Evolutionary conservation across 345 rosid genomes (phyloP), one percentile per base, ranked within the genome.

Genomic region (Clausena lansium): DNA sequence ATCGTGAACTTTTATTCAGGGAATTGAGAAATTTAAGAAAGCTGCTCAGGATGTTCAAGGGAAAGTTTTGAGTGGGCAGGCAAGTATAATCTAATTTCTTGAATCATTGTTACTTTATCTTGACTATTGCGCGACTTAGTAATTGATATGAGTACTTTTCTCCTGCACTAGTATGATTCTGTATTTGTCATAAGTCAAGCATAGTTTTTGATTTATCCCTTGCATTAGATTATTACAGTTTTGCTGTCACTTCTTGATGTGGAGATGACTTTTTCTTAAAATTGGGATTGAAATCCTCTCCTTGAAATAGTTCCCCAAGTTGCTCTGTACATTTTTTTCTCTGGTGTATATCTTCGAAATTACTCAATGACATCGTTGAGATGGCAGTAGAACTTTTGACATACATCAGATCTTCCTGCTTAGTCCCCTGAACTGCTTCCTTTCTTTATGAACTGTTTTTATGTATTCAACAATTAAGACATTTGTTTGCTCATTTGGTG

Each of bases 1-100:
- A 69, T 76, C 62, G 4, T 81, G 25, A 27, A 74, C 67, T 74
- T 69, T 19, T 75, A 41, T 81, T 70, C 83, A 96, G 98, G 99
- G 98, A 65, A 94, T 96, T 86, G 98, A 94, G 85, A 96, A 86
- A 82, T 94, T 94, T 87, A 91, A 86, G 86, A 96, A 92, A 84
- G 98, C 95, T 78, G 92, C 92, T 72, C 92, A 88, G 85, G 94
- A 91, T 79, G 89, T 96, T 68, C 82, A 88, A 79, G 98, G 98
- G 67, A 90, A 84, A 67, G 81, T 77, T 67, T 85, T 94, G 78
- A 89, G 92, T 82, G 98, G 98, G 78, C 91, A 94, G 91, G 98
- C 85, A 85, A 76, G 82, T 24, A 62, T 24, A 67, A 58, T 67
- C 5, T 70, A 45, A 27, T 78, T 70, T 25, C 35, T 81, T 58